phyloP scores from a whole-genome alignment of 2,329 filamentous ascomycete genomes.

The Aspergillus ochraceoroseus region DNA sequence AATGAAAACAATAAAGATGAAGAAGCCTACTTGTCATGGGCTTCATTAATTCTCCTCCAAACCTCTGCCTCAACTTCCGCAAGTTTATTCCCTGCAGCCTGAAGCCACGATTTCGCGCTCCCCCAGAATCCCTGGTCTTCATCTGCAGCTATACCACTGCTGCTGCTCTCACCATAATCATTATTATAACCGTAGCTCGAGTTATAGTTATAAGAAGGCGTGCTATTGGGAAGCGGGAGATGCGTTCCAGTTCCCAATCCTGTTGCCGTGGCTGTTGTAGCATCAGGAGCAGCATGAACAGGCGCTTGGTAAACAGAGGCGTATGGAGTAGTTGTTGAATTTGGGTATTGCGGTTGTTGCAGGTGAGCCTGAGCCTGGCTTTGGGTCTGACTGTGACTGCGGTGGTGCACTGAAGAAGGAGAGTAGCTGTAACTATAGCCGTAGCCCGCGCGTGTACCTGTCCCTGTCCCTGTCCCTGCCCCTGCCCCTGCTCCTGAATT shows the following conservation, averaged over 20 bases:
- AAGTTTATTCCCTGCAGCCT: slow-evolving; percentile 39
- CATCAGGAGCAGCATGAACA: no score
- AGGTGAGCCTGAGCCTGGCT: neutral
- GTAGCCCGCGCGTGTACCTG: slow-evolving; percentile 23
- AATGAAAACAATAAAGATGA: neutral
- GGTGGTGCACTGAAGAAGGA: slow-evolving; percentile 20
- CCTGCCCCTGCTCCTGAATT: no score
- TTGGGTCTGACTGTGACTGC: neutral
- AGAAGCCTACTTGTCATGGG: slow-evolving; percentile 26
- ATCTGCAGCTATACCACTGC: no score
- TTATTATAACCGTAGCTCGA: no score
- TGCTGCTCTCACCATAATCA: no score
- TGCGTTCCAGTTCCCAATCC: no score
- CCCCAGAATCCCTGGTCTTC: slow-evolving; percentile 28
- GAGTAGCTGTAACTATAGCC: slow-evolving; percentile 18
- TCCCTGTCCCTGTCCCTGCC: no score
- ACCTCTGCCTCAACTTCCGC: slow-evolving; percentile 46
- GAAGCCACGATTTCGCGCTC: slow-evolving; percentile 43
- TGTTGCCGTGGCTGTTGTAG: no score
- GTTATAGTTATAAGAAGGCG: no score
- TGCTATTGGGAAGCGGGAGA: slow-evolving; percentile 19
- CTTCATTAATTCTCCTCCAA: slow-evolving; percentile 46
- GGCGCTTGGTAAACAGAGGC: slow-evolving; percentile 25
- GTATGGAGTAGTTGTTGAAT: slow-evolving; percentile 22
- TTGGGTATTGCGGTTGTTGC: slow-evolving; percentile 3